Evolutionary conservation across 345 rosid species (phyloP).

Genomic region (Reutealis trisperma): DNA sequence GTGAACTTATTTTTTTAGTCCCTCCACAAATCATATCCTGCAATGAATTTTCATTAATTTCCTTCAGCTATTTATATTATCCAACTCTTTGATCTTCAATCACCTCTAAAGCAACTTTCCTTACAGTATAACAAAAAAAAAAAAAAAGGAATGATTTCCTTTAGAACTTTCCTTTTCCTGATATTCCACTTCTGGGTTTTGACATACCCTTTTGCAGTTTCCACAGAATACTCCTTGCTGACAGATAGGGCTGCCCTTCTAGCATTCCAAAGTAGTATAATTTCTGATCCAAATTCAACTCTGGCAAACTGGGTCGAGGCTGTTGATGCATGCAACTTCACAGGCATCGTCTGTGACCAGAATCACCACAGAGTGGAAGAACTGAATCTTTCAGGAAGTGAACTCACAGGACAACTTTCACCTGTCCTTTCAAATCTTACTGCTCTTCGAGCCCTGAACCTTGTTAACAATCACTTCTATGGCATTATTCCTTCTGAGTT

Average conservation of each 20-base stretch:
- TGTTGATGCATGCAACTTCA: slow-evolving; percentile 44
- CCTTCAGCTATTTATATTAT: background rate
- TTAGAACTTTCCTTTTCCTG: slow-evolving; percentile 20
- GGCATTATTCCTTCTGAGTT: slow-evolving; percentile 47
- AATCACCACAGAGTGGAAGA: slow-evolving; percentile 30
- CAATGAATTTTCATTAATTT: no score
- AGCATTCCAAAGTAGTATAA: slow-evolving; percentile 37
- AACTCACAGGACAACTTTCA: slow-evolving; percentile 40
- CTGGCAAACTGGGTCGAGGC: slow-evolving; percentile 43
- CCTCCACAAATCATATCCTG: slow-evolving; percentile 15
- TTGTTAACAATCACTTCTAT: slow-evolving; percentile 35
- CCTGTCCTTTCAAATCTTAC: slow-evolving; percentile 50
- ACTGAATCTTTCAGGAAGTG: slow-evolving; percentile 27
- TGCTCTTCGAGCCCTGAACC: slow-evolving; percentile 33
- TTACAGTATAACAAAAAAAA: background rate
- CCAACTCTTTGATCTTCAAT: background rate
- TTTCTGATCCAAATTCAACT: slow-evolving; percentile 29
- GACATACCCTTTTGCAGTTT: slow-evolving; percentile 12
- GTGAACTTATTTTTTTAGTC: background rate
- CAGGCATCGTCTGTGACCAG: slow-evolving; percentile 37
- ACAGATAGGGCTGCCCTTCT: slow-evolving; percentile 52
- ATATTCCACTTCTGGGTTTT: slow-evolving; percentile 24
- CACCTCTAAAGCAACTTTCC: background rate
- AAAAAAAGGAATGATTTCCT: slow-evolving; percentile 19
- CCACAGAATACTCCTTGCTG: slow-evolving; percentile 25